phyloP scores from a whole-genome alignment of 2,329 filamentous ascomycete species.

The Fusarium sp. region DNA sequence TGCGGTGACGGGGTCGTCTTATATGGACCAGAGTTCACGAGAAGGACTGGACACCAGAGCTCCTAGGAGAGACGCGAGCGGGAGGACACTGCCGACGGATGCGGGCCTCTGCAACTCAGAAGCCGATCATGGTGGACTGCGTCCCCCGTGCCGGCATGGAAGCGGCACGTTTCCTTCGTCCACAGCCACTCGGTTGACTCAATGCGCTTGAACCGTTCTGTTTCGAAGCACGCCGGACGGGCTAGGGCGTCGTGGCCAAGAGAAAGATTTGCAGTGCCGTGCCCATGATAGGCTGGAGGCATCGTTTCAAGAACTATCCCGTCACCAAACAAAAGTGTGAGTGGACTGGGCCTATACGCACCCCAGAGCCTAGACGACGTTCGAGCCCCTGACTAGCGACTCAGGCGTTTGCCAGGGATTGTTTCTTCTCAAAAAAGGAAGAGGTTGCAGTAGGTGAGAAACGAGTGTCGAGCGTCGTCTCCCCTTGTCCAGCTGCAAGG shows the following conservation, averaged over 20 bases:
- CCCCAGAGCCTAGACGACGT: constrained; percentile 34
- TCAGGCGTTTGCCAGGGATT: constrained; percentile 30
- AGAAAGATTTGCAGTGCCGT: constrained; percentile 26
- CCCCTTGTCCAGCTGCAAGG: constrained; percentile 36
- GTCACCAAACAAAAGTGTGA: constrained; percentile 41
- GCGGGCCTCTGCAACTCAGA: constrained; percentile 24
- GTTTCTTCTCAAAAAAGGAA: constrained; percentile 10
- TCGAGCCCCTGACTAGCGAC: constrained; percentile 43
- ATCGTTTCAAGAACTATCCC: constrained; percentile 46
- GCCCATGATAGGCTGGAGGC: constrained; percentile 47
- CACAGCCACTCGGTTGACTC: constrained; percentile 41
- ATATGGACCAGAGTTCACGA: constrained; percentile 35
- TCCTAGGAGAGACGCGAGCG: constrained; percentile 27
- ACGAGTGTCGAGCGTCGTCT: constrained; percentile 13
- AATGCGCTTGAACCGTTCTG: constrained; percentile 39
- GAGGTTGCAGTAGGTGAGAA: constrained; percentile 11
- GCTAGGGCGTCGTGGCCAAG: constrained; percentile 45
- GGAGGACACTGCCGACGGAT: constrained; percentile 36
- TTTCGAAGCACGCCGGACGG: constrained; percentile 55
- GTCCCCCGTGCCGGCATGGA: constrained; percentile 44
- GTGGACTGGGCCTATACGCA: constrained; percentile 36
- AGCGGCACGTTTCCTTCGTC: constrained; percentile 40
- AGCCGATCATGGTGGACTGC: constrained; percentile 32
- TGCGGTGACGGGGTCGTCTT: constrained; percentile 35
- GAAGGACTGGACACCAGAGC: constrained; percentile 33